Percentiles rank a stretch among this genome's conserved stretches.
Conservation (phyloP, 2,329 filamentous ascomycete species). For the Fusarium metavorans region DNA sequence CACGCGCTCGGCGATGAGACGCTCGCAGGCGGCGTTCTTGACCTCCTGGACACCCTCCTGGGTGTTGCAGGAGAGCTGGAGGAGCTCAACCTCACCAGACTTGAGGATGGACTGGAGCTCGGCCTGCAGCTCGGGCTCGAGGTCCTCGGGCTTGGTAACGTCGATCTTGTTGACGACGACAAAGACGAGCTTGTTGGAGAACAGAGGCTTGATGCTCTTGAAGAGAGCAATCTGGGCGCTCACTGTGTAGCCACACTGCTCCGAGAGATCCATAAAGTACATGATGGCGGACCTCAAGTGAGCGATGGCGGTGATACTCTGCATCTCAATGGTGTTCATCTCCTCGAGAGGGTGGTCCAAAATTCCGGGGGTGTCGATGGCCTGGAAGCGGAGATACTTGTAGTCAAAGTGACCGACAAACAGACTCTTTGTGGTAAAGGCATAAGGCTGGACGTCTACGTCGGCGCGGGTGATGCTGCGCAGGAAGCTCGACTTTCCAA, state of each 20-base stretch:
- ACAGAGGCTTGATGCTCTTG: constrained; percentile 95
- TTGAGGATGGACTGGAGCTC: constrained; percentile 85
- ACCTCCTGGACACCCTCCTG: constrained; percentile 94
- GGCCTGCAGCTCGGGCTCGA: constrained; percentile 81
- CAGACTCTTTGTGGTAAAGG: constrained; percentile 97
- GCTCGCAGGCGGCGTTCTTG: constrained; percentile 94
- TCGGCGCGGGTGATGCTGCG: constrained; percentile 93
- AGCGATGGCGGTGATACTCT: constrained; percentile 95
- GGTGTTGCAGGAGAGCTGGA: constrained; percentile 95
- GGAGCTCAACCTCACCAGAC: constrained; percentile 88
- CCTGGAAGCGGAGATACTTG: constrained; percentile 74
- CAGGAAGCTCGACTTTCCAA: constrained; percentile 96
- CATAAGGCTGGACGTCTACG: constrained; percentile 97
- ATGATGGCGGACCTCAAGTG: constrained; percentile 95
- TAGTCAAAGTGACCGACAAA: constrained; percentile 99
- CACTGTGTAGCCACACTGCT: constrained; percentile 96
- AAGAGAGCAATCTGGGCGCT: constrained; percentile 94
- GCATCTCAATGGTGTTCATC: constrained; percentile 99
- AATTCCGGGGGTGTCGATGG: constrained; percentile 98
- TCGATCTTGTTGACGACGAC: constrained; percentile 99
- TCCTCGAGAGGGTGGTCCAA: constrained; percentile 97
- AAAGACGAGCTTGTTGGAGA: constrained; percentile 97
- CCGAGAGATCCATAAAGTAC: constrained; percentile 98
- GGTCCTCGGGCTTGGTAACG: constrained; percentile 85
- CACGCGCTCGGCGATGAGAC: constrained; percentile 91